Base-by-base conservation (phyloP, 257 asterid genomes). In the Marsdenia floribunda region DNA sequence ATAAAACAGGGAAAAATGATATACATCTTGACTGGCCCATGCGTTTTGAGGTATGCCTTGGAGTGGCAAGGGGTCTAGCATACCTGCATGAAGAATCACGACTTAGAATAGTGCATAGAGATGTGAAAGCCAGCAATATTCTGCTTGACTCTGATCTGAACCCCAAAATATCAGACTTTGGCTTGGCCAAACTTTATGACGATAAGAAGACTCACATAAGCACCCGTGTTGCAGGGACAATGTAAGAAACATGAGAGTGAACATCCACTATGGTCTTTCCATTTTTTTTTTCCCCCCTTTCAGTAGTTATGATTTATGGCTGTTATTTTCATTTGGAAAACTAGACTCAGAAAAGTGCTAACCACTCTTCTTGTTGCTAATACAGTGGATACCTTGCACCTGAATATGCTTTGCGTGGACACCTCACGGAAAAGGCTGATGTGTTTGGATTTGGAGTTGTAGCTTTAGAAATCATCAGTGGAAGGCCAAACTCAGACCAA, bases 221-320 rank as follows among this genome's bases (percentile, higher is more conserved):
- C 82, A 89, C 98, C 73, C 87, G 87, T 74, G 89, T 91, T 78
- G 98, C 98, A 10, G 98, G 98, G 77, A 93, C 98, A 68, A 80
- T 84, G 98, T 89, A 82, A 83, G 93, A 54, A 78, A 49, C 73
- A 52, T n/a, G 58, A 71, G 22, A 38, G 64, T 37, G 58, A 57
- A 54, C 7, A 54, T 38, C 55, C n/a, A 19, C 42, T 15, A n/a
- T 26, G 33, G 57, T 72, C 35, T 38, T 53, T 29, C 33, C 33
- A n/a, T 29, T 29, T 29, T 15, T 60, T 44, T 53, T n/a, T n/a
- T 2, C 12, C 12, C 1, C 49, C 59, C 18, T 53, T 53, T 18
- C n/a, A 18, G 24, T n/a, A 11, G 19, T 18, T 26, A 15, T 5
- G 44, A 18, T 26, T 66, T 16, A 3, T 16, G 9, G 54, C 29